Base-by-base conservation (phyloP, 768 basidiomycete species). In the Boletus coccyginus region DNA sequence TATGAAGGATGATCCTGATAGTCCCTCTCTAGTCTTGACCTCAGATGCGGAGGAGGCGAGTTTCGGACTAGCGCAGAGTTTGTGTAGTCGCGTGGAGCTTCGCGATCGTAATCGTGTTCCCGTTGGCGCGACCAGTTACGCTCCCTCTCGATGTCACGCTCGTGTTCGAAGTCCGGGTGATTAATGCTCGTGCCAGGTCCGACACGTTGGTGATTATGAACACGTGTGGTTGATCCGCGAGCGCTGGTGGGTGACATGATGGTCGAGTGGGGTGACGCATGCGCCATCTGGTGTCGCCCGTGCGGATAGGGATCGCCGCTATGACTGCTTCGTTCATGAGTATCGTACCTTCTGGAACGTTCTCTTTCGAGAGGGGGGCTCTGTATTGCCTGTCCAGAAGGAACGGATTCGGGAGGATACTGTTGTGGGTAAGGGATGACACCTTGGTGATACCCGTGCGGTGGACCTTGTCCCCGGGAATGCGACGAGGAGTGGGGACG, bases 141-240 rank as follows among this genome's bases (percentile, higher is more conserved):
- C 54, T 80, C 81, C 65, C 80, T 74, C 32, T 83, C 81, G 24
- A 83, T 78, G 19, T 78, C 79, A 55, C 80, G 73, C 56, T 72
- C 71, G 40, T 57, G 63, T 46, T 72, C 71, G 44, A 63, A 59
- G 39, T 73, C 74, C 38, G 70, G 67, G 60, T 71, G 66, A 64
- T 78, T 80, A 46, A 86, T 75, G 61, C 78, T 82, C 27, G 82
- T 76, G 4, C 78, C 85, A 40, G 86, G 85, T 8, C 85, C 86
- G 62, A 85, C 65, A 52, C 85, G 84, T 69, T 87, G 87, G 70
- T 88, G 87, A 57, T 77, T 77, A 67, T 88, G 88, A 46, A 78
- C 69, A 63, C 80, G 79, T 57, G 72, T 58, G 52, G 74, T 66
- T 57, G 66, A 67, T 65, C 70, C 67, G 62, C 72, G 70, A 59